These are phyloP conservation scores for Venturia oleaginea DNA, from an alignment of 2,329 filamentous ascomycete species.

Conservation along the genomic window DNA sequence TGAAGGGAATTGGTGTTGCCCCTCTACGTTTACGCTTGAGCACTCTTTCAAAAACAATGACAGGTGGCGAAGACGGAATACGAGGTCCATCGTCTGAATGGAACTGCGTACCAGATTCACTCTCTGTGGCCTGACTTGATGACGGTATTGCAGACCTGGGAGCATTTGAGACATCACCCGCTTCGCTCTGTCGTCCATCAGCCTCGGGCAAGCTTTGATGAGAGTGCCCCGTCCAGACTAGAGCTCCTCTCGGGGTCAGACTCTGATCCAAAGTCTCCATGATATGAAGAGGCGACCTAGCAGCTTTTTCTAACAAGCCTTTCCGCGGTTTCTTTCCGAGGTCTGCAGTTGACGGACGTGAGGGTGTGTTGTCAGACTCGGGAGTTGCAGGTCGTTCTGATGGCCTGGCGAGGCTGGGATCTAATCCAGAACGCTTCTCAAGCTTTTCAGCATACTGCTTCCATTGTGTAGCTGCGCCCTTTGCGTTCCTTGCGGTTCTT, in stretches of 20 bases:
- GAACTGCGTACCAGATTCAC: slow-evolving; percentile 22
- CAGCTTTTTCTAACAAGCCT: not conserved
- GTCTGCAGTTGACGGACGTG: slow-evolving; percentile 3
- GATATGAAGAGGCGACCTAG: not conserved
- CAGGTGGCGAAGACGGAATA: not conserved
- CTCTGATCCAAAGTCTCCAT: not conserved
- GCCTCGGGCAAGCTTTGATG: not conserved
- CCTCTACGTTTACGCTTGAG: not conserved
- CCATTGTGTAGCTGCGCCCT: not conserved
- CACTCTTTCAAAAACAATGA: not conserved
- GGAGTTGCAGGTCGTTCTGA: not conserved
- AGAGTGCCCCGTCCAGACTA: not conserved
- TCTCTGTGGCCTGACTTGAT: slow-evolving; percentile 38
- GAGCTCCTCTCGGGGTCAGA: not conserved
- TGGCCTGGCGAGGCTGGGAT: not conserved
- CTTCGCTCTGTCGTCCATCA: not conserved
- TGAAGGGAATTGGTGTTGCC: not conserved
- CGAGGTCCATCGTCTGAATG: slow-evolving; percentile 1
- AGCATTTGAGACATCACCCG: not conserved
- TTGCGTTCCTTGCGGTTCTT: not conserved
- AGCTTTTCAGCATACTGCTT: slow-evolving; percentile 1
- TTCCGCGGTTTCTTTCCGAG: not conserved
- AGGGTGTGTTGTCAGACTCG: not conserved
- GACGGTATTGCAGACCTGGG: slow-evolving; percentile 15
- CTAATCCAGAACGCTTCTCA: not conserved